Conservation (phyloP, 2,329 filamentous ascomycete species). For the Alternaria tenuissima region DNA sequence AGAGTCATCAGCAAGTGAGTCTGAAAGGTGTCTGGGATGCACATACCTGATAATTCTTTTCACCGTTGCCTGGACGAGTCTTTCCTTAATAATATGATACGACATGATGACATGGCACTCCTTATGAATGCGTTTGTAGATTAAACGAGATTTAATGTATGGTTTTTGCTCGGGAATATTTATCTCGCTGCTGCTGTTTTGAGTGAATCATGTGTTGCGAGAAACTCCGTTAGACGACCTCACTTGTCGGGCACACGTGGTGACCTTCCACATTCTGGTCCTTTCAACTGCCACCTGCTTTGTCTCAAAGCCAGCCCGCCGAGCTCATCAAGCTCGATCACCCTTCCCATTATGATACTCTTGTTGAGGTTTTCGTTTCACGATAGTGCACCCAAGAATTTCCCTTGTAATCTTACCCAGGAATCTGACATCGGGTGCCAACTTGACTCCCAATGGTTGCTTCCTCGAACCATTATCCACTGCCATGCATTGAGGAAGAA, state of each 20-base stretch:
- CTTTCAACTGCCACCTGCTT: not conserved
- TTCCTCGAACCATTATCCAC: too few relatives aligned
- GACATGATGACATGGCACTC: slow-evolving; percentile 7
- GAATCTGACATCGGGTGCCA: too few relatives aligned
- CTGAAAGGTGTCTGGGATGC: not conserved
- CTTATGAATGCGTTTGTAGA: slow-evolving; percentile 2
- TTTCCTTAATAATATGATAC: not conserved
- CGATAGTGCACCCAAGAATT: too few relatives aligned
- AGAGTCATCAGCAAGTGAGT: not conserved
- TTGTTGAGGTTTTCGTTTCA: too few relatives aligned
- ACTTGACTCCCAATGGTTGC: too few relatives aligned
- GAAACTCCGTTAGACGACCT: not conserved
- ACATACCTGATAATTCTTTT: not conserved
- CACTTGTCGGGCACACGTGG: not conserved
- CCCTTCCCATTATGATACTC: too few relatives aligned
- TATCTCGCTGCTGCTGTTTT: not conserved
- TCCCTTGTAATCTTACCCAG: too few relatives aligned
- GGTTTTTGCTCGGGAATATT: too few relatives aligned
- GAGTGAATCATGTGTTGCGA: not conserved
- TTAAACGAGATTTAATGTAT: not conserved
- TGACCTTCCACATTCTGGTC: not conserved
- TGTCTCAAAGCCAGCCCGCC: not conserved
- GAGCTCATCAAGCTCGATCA: too few relatives aligned
- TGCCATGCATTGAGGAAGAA: too few relatives aligned
- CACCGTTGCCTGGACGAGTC: not conserved